Evolutionary conservation across 2,329 filamentous ascomycete genomes (phyloP).

Genomic region (Camptophora hylomeconis): DNA sequence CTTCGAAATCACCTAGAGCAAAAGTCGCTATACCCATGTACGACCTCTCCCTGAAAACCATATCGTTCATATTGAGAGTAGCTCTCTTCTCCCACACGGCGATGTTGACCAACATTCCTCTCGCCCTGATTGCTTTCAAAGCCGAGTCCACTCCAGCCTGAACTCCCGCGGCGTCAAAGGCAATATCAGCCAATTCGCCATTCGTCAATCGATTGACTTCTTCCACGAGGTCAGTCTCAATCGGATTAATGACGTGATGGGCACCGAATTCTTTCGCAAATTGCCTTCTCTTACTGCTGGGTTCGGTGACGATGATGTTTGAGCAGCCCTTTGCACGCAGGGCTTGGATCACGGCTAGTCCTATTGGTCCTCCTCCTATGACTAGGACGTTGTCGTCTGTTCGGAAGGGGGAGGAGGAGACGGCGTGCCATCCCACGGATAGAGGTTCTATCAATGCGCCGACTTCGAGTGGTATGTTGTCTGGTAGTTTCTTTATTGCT

Average conservation of each 20-base stretch:
- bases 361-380: constrained; percentile 41
- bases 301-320: constrained; percentile 42
- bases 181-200: constrained; percentile 36
- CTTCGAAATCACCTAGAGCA: constrained; percentile 36
- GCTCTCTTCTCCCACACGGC: constrained; percentile 44
- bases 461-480: constrained; percentile 38
- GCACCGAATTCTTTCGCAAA: constrained; percentile 40
- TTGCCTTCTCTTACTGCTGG: constrained; percentile 33
- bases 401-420: constrained; percentile 36
- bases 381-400: constrained; percentile 34
- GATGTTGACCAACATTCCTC: constrained; percentile 42
- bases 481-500: constrained; percentile 34
- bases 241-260: constrained; percentile 38
- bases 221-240: constrained; percentile 33
- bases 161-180: constrained; percentile 41
- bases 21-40: constrained; percentile 32
- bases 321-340: constrained; percentile 28
- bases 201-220: constrained; percentile 21
- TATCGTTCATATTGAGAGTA: constrained; percentile 35
- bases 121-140: constrained; percentile 34
- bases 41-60: constrained; percentile 40
- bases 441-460: constrained; percentile 42
- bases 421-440: constrained; percentile 43
- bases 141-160: constrained; percentile 37
- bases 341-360: constrained; percentile 35